Base-by-base conservation (phyloP, 2,329 filamentous ascomycete genomes). In the Pseudocercospora macadamiae region DNA sequence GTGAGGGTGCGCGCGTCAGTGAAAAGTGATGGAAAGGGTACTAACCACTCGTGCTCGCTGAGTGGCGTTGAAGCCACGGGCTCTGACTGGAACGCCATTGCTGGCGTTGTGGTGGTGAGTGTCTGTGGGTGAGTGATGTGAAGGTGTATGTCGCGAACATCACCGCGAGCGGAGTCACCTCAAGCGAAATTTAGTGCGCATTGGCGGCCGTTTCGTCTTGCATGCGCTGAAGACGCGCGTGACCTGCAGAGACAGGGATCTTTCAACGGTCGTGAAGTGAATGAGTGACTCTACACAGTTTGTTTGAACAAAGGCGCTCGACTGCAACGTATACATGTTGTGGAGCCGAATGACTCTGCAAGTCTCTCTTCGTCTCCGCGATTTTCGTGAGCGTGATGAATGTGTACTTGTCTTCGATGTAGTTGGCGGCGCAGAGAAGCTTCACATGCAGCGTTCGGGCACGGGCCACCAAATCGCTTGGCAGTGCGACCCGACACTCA, bases 31-130 rank as follows among this genome's bases (percentile, higher is more conserved):
- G 25, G 18, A 14, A 30, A 26, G 3, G 4, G 21, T 25, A n/a
- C 18, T 9, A 9, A 37, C 55, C 48, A 57, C 18, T 32, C 23
- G 48, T 57, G 47, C 47, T 57, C 47, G 47, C 45, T 37, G 12
- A 42, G 3, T 32, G 55, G 34, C 8, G 55, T 57, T 14, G 48
- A 45, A 10, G 55, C 55, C n/a, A 44, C 39, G 21, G 48, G 48
- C 21, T 51, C 23, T 7, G 25, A 47, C 10, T 12, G 23, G 4
- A 12, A 3, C 2, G 37, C 37, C 37, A 42, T 42, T 8, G 37
- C n/a, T 42, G 37, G 28, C 16, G 12, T 39, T 18, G 16, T 9
- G 8, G 36, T 39, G 45, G 45, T 30, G 16, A 25, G 25, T n/a
- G 19, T 30, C 21, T 14, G 42, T 47, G 42, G 19, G 21, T 7